phyloP scores from a whole-genome alignment of 1,139 yeast genomes.

The Protomyces pachydermus region DNA sequence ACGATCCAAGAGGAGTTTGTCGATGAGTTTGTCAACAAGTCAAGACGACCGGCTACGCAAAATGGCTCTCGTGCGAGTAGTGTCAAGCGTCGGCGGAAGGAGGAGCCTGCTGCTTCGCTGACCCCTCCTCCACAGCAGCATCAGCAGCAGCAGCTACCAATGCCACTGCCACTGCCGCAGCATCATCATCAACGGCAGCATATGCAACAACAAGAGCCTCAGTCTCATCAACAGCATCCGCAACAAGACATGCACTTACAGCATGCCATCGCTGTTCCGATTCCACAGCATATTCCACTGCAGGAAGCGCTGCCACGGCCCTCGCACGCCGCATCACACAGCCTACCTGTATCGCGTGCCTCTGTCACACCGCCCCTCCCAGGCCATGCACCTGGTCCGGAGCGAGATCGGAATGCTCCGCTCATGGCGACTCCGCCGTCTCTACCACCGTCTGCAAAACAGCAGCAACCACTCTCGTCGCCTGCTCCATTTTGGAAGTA shows the following conservation, averaged over 20 bases:
- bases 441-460: conserved; percentile 5
- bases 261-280: neutral
- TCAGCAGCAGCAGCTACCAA: neutral
- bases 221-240: neutral
- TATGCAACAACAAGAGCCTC: neutral
- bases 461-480: conserved; percentile 34
- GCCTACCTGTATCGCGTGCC: neutral
- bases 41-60: conserved; percentile 4
- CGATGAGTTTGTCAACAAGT: conserved; percentile 54
- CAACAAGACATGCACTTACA: neutral
- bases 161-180: neutral
- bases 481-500: conserved; percentile 46
- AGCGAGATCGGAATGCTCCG: neutral
- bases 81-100: neutral
- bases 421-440: conserved; percentile 24
- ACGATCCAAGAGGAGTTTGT: conserved; percentile 81
- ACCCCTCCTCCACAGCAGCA: neutral
- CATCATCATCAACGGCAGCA: neutral
- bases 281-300: neutral
- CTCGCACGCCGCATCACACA: neutral
- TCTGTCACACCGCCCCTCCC: neutral
- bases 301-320: neutral
- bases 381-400: neutral
- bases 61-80: neutral
- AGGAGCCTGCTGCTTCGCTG: neutral